phyloP scores from a whole-genome alignment of 805 yeast genomes.

The Priceomyces carsonii region DNA sequence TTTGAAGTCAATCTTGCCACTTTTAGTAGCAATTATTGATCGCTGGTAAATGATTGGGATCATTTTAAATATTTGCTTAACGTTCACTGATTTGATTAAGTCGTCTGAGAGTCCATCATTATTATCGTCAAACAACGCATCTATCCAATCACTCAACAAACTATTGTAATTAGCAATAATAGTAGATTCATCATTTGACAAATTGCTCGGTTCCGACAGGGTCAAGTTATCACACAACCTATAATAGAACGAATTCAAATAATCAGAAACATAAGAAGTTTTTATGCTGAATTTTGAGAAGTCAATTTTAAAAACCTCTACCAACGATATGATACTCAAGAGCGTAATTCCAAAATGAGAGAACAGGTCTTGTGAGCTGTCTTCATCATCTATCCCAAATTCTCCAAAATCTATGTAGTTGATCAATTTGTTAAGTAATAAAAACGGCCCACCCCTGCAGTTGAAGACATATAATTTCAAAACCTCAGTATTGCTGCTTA shows the following conservation, averaged over 20 bases:
- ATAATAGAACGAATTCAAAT: constrained; percentile 32
- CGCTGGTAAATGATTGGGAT: constrained; percentile 77
- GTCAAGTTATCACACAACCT: constrained; percentile 34
- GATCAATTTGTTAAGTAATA: constrained; percentile 45
- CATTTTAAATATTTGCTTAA: constrained; percentile 65
- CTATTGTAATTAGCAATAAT: constrained; percentile 33
- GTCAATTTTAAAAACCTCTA: constrained; percentile 26
- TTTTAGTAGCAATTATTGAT: constrained; percentile 60
- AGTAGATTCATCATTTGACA: constrained; percentile 27
- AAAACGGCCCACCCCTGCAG: constrained; percentile 46
- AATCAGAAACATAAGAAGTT: constrained; percentile 33
- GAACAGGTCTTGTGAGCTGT: constrained; percentile 64
- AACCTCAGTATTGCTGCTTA: constrained; percentile 44
- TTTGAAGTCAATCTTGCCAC: constrained; percentile 56
- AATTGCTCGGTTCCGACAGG: constrained; percentile 11
- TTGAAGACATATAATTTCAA: constrained; percentile 41
- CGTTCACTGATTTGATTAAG: constrained; percentile 62
- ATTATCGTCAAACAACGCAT: constrained; percentile 68
- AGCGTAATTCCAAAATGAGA: constrained; percentile 67
- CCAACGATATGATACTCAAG: constrained; percentile 31
- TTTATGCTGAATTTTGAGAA: constrained; percentile 21
- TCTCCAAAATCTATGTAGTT: constrained; percentile 50
- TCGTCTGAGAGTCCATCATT: constrained; percentile 83
- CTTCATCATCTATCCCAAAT: constrained; percentile 49
- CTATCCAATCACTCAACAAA: constrained; percentile 64